Evolutionary conservation across 305 asterid species (phyloP), one percentile per base, ranked within the genome.

Genomic region (Fraxinus xanthoxyloides): DNA sequence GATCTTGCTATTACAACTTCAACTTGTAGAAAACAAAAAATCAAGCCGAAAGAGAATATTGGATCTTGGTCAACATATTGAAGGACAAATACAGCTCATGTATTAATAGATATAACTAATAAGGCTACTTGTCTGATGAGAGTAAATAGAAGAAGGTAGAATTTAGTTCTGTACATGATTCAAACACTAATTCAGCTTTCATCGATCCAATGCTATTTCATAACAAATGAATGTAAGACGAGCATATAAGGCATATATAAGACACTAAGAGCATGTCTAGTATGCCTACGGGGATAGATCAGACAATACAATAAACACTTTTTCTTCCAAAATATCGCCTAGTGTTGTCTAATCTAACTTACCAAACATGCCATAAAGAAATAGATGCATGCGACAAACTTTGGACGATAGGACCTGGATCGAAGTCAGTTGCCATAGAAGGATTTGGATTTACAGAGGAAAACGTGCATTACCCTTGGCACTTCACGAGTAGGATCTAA

Each of bases 401-500:
- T 56, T 19, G 24, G 77, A 56, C 36, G 38, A 40, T 30, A 24
- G 40, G 76, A 78, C 34, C 74, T 84, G 51, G 79, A 21, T 15
- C 35, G 19, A 76, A 59, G 81, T 31, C 17, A 65, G 43, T 65
- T 63, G 48, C 43, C 28, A 51, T 8, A 17, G 77, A 79, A 70
- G 79, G 76, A 7, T 72, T 81, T 28, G 40, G 83, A 79, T 90
- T 59, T 85, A 89, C 89, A 86, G 19, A 32, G 56, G 82, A 67
- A 72, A 54, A 30, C 2, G 63, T 31, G 72, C 15, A 19, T 28
- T 4, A 2, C 59, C 30, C 4, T 48, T 46, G 12, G 36, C 21
- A 21, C 15, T 35, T 92, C 91, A 95, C 8, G 97, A 90, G 82
- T 93, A 91, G 2, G 98, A 95, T 38, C 94, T 89, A 86, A 92